phyloP scores from a whole-genome alignment of 306 rosid genomes.

The Quercus robur region DNA sequence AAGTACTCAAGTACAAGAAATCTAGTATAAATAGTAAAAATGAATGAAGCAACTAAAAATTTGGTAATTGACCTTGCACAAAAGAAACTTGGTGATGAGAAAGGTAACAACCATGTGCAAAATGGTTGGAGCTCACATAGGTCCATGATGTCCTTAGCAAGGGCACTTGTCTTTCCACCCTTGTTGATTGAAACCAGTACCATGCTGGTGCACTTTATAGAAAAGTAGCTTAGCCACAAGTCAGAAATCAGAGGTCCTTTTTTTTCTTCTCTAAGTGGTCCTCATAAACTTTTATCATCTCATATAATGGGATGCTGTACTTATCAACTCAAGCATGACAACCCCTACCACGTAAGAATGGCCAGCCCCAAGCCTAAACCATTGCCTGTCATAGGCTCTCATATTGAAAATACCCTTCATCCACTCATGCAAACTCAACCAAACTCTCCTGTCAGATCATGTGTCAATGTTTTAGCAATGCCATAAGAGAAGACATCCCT shows the following conservation, averaged over 20 bases:
- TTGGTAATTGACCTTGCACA: slow-evolving; percentile 20
- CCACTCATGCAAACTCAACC: slow-evolving; percentile 20
- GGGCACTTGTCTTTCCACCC: slow-evolving; percentile 38
- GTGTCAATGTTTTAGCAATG: slow-evolving; percentile 20
- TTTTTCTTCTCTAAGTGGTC: slow-evolving; percentile 37
- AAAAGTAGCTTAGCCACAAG: slow-evolving; percentile 41
- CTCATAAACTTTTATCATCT: slow-evolving; percentile 20
- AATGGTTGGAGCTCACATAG: slow-evolving; percentile 34
- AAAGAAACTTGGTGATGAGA: background rate
- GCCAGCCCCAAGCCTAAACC: background rate
- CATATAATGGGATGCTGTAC: slow-evolving; percentile 12
- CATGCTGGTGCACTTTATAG: slow-evolving; percentile 43
- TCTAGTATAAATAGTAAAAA: background rate
- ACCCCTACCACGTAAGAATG: background rate
- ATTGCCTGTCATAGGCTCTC: background rate
- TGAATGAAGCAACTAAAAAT: background rate
- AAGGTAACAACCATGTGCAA: slow-evolving; percentile 36
- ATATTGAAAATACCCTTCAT: background rate
- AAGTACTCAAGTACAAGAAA: background rate
- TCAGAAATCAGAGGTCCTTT: slow-evolving; percentile 36
- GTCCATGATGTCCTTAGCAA: slow-evolving; percentile 39
- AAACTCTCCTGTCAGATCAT: slow-evolving; percentile 21
- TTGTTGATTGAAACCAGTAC: slow-evolving; percentile 51
- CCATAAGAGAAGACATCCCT: slow-evolving; percentile 9
- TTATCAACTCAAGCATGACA: background rate